phyloP scores from a whole-genome alignment of 495 filamentous ascomycete species.

The Penicillium crystallinum region DNA sequence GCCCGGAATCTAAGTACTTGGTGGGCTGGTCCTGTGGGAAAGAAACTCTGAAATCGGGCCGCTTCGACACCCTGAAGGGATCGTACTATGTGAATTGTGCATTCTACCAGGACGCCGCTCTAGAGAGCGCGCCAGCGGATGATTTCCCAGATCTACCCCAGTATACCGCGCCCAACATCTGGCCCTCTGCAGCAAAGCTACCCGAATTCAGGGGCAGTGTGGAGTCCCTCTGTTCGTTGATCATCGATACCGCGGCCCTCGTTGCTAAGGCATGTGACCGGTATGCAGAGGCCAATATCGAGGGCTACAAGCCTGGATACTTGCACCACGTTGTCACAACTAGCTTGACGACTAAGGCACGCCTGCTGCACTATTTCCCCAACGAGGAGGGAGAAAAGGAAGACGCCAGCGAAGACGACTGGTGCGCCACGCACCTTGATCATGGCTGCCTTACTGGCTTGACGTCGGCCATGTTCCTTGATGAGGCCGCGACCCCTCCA shows the following conservation, averaged over 20 bases:
- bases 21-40: slow-evolving; percentile 81
- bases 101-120: slow-evolving; percentile 69
- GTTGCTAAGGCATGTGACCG: slow-evolving; percentile 84
- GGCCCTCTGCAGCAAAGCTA: slow-evolving; percentile 63
- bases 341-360: slow-evolving; percentile 84
- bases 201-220: slow-evolving; percentile 68
- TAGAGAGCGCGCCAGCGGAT: slow-evolving; percentile 55
- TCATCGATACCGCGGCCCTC: slow-evolving; percentile 83
- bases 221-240: slow-evolving; percentile 71
- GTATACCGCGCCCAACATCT: slow-evolving; percentile 74
- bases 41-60: slow-evolving; percentile 85
- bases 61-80: slow-evolving; percentile 88
- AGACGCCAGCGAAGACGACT: slow-evolving; percentile 70
- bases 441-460: slow-evolving; percentile 91
- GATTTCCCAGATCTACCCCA: slow-evolving; percentile 57
- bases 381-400: slow-evolving; percentile 16
- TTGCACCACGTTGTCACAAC: slow-evolving; percentile 80
- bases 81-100: slow-evolving; percentile 96
- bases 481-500: slow-evolving; percentile 57
- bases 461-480: slow-evolving; percentile 92
- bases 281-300: slow-evolving; percentile 73
- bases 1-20: slow-evolving; percentile 50
- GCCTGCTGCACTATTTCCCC: slow-evolving; percentile 89
- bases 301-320: slow-evolving; percentile 69
- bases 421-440: slow-evolving; percentile 94